Evolutionary conservation across 2,329 filamentous ascomycete genomes (phyloP).

Genomic region (Pestalotiopsis sp.): DNA sequence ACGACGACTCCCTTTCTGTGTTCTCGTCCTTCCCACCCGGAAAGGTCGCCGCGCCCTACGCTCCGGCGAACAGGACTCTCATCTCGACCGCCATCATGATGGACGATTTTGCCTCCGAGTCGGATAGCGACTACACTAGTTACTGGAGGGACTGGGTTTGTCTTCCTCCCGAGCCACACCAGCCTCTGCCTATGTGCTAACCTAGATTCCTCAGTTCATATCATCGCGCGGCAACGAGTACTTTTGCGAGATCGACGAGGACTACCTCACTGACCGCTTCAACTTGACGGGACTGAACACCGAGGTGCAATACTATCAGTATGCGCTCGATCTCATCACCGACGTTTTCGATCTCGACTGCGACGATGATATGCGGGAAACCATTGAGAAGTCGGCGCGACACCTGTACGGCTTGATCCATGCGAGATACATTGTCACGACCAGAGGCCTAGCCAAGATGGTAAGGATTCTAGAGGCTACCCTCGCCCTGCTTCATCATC

Average conservation of each 20-base stretch:
- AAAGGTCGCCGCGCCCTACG: background rate
- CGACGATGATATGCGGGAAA: conserved; percentile 97
- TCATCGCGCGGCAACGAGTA: conserved; percentile 98
- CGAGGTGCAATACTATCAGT: conserved; percentile 98
- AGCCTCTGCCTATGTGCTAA: conserved; percentile 20
- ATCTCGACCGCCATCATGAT: conserved; percentile 51
- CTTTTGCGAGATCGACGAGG: conserved; percentile 99
- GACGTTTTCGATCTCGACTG: conserved; percentile 99
- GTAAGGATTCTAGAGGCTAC: conserved; percentile 50
- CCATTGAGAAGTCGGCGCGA: conserved; percentile 94
- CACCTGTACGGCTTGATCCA: conserved; percentile 97
- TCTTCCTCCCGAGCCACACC: conserved; percentile 30
- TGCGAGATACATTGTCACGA: conserved; percentile 95
- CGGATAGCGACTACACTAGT: conserved; percentile 97
- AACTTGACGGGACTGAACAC: conserved; percentile 96
- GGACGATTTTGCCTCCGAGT: conserved; percentile 98
- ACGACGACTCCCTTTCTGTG: background rate
- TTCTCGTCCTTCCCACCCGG: background rate
- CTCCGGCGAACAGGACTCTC: background rate
- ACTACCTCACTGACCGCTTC: conserved; percentile 97
- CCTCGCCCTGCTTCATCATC: background rate
- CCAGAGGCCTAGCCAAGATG: conserved; percentile 93
- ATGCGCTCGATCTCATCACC: conserved; percentile 94
- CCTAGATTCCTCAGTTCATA: conserved; percentile 73
- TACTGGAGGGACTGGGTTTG: conserved; percentile 99